Evolutionary conservation across 306 rosid species (phyloP).

Genomic region (Inga leiocalycina): DNA sequence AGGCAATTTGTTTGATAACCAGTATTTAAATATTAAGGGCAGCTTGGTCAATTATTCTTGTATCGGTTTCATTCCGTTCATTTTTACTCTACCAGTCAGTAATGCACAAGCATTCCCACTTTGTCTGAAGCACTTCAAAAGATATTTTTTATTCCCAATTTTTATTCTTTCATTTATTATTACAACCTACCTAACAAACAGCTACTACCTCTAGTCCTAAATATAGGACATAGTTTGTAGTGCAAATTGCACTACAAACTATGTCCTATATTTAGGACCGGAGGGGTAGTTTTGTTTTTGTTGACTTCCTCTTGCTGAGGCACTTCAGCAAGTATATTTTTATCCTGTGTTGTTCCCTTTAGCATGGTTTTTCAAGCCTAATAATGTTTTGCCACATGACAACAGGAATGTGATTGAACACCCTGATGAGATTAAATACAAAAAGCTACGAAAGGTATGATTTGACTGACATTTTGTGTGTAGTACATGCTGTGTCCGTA

Average conservation of each 20-base stretch:
- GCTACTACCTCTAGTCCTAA: too few species aligned
- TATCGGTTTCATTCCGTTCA: neutral
- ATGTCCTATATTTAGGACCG: too few species aligned
- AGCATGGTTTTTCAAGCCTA: slow-evolving; percentile 19
- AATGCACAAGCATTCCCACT: neutral
- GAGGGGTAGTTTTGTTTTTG: neutral
- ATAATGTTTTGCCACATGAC: slow-evolving; percentile 30
- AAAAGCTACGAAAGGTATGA: slow-evolving; percentile 77
- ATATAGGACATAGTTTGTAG: too few species aligned
- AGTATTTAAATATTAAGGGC: neutral
- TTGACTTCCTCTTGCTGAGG: slow-evolving; percentile 16
- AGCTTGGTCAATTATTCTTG: neutral
- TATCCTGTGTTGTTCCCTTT: slow-evolving; percentile 15
- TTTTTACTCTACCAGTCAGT: neutral
- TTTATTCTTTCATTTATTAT: neutral
- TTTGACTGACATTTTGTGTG: neutral
- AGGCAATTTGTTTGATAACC: neutral
- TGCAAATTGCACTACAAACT: too few species aligned
- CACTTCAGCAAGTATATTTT: slow-evolving; percentile 9
- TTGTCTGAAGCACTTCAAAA: neutral
- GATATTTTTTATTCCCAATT: neutral
- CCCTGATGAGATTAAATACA: slow-evolving; percentile 75
- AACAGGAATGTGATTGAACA: slow-evolving; percentile 82
- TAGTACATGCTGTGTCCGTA: slow-evolving; percentile 8
- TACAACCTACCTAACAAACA: neutral